These are phyloP conservation scores for Lachnellula suecica DNA, from an alignment of 2,329 filamentous ascomycete species.

Conservation along the genomic window DNA sequence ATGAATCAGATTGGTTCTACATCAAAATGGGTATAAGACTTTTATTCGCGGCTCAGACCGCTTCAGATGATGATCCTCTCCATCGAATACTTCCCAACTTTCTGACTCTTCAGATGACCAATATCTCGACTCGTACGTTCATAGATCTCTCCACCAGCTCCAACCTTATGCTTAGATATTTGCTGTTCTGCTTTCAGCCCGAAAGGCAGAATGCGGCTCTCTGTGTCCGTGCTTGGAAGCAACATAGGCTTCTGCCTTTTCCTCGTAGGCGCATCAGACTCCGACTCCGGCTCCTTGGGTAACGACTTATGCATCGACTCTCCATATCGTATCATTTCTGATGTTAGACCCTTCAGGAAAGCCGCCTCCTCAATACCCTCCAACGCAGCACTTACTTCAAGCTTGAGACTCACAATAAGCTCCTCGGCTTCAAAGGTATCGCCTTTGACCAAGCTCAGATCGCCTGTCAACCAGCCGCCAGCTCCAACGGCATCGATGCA, in stretches of 20 bases:
- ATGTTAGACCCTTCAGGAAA: constrained; percentile 61
- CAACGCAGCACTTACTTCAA: constrained; percentile 69
- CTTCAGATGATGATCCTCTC: constrained; percentile 70
- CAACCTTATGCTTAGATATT: constrained; percentile 56
- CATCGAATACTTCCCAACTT: constrained; percentile 78
- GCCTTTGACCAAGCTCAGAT: constrained; percentile 47
- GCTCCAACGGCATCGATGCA: constrained; percentile 75
- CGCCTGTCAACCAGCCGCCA: constrained; percentile 70
- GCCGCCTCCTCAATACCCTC: constrained; percentile 71
- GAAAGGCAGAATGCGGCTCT: constrained; percentile 60
- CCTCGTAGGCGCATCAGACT: neutral
- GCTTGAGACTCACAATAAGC: constrained; percentile 63
- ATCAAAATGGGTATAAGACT: too few relatives aligned
- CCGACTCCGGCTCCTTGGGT: neutral
- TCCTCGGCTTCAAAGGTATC: constrained; percentile 56
- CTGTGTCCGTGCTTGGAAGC: constrained; percentile 44
- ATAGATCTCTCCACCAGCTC: constrained; percentile 68
- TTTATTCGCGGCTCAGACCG: neutral
- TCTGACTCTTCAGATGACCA: constrained; percentile 74
- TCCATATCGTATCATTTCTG: constrained; percentile 65
- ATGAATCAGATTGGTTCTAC: neutral
- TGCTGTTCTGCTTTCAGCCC: constrained; percentile 62
- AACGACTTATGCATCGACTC: constrained; percentile 30
- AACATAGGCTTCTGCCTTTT: constrained; percentile 43
- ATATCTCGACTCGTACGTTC: constrained; percentile 70